phyloP scores from a whole-genome alignment of 2,329 filamentous ascomycete genomes.

The Metarhizium sp. region DNA sequence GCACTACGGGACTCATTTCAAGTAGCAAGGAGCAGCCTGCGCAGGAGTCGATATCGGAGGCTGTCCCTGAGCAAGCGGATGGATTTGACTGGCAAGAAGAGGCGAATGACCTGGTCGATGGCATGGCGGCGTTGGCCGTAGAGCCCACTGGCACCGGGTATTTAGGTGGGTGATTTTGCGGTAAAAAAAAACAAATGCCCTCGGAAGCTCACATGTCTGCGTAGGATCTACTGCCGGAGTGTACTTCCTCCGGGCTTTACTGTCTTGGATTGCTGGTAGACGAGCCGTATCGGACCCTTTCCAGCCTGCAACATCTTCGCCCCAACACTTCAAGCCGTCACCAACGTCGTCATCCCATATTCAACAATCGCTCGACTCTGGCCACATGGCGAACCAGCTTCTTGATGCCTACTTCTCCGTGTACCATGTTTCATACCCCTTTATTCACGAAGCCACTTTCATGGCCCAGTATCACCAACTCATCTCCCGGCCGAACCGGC shows the following conservation, averaged over 20 bases:
- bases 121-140: conserved; percentile 26
- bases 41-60: conserved; percentile 15
- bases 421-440: conserved; percentile 35
- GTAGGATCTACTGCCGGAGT: conserved; percentile 19
- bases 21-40: not conserved
- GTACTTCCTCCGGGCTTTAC: conserved; percentile 19
- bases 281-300: not conserved
- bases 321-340: not conserved
- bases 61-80: conserved; percentile 19
- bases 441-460: conserved; percentile 36
- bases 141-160: conserved; percentile 25
- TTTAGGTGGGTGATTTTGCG: conserved; percentile 11
- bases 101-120: conserved; percentile 21
- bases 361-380: conserved; percentile 13
- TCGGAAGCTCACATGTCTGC: not conserved
- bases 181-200: not conserved
- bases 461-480: conserved; percentile 26
- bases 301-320: not conserved
- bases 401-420: conserved; percentile 32
- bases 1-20: not conserved
- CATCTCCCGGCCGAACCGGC: conserved; percentile 17
- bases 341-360: conserved; percentile 7
- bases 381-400: conserved; percentile 14
- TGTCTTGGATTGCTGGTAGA: conserved; percentile 14
- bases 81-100: conserved; percentile 25